Evolutionary conservation across 495 filamentous ascomycete genomes (phyloP).

Genomic region (Ascobolus immersus): DNA sequence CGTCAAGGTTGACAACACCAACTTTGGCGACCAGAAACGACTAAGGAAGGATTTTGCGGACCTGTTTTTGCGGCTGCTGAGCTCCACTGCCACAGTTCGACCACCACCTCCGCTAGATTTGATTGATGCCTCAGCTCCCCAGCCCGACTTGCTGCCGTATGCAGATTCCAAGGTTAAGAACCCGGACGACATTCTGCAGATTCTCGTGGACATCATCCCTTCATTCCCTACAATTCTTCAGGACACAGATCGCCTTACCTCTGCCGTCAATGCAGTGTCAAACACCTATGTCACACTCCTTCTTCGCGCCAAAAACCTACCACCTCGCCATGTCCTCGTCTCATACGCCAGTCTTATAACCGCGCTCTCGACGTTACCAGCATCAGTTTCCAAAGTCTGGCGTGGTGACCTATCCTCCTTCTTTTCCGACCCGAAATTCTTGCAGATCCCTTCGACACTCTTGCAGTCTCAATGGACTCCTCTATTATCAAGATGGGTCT

Average conservation of each 20-base stretch:
- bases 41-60: conserved; percentile 94
- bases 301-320: too few species aligned
- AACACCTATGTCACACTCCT: too few species aligned
- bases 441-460: conserved; percentile 34
- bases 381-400: too few species aligned
- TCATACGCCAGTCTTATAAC: too few species aligned
- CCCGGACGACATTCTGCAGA: conserved; percentile 53
- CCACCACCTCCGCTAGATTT: conserved; percentile 20
- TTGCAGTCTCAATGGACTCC: conserved; percentile 56
- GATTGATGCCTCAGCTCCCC: too few species aligned
- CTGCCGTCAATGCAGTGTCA: conserved; percentile 54
- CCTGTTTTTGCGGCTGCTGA: conserved; percentile 60
- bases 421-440: conserved; percentile 73
- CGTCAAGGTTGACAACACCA: conserved; percentile 88
- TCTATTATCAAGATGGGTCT: conserved; percentile 53
- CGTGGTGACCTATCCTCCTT: conserved; percentile 78
- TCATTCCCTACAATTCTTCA: conserved; percentile 64
- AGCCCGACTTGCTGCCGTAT: too few species aligned
- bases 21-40: conserved; percentile 80
- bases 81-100: conserved; percentile 72
- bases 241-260: conserved; percentile 58
- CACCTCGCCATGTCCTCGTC: too few species aligned
- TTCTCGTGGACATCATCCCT: conserved; percentile 52
- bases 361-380: too few species aligned
- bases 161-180: conserved; percentile 5